phyloP scores from a whole-genome alignment of 1,284 basidiomycete species.

The Cutaneotrichosporon cyanovorans region DNA sequence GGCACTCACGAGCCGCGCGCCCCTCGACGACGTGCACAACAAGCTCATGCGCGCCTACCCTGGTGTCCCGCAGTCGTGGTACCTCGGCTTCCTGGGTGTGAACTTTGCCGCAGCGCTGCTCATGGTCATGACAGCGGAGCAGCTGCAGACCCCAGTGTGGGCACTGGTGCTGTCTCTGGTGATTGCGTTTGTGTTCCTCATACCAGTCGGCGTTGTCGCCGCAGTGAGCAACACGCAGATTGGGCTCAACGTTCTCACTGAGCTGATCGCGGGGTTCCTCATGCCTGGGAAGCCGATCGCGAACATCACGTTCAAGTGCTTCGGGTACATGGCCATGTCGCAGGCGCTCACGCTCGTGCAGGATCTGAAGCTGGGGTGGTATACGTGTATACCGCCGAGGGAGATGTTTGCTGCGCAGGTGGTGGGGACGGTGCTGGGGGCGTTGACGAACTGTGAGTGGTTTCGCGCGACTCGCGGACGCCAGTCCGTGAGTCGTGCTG shows the following conservation, averaged over 20 bases:
- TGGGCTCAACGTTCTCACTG: slow-evolving; percentile 48
- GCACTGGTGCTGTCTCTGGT: slow-evolving; percentile 47
- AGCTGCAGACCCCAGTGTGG: slow-evolving; percentile 50
- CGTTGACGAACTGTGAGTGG: slow-evolving; percentile 45
- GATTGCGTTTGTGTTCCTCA: slow-evolving; percentile 43
- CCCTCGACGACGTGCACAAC: slow-evolving; percentile 44
- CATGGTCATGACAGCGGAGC: slow-evolving; percentile 47
- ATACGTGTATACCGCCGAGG: slow-evolving; percentile 40
- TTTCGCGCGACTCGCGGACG: too few species aligned
- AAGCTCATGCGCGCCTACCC: slow-evolving; percentile 42
- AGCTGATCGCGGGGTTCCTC: slow-evolving; percentile 49
- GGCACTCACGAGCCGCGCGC: slow-evolving; percentile 40
- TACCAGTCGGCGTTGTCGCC: slow-evolving; percentile 48
- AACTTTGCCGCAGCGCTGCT: slow-evolving; percentile 43
- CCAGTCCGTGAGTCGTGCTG: too few species aligned
- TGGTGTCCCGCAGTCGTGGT: slow-evolving; percentile 44
- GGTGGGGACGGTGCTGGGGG: slow-evolving; percentile 48
- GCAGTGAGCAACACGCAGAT: slow-evolving; percentile 50
- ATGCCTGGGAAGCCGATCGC: slow-evolving; percentile 51
- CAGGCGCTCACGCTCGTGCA: slow-evolving; percentile 45
- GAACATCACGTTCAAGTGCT: slow-evolving; percentile 47
- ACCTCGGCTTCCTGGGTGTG: slow-evolving; percentile 33
- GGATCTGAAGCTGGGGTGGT: slow-evolving; percentile 49
- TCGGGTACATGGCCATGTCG: slow-evolving; percentile 47
- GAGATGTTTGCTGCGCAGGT: slow-evolving; percentile 51